Conservation (phyloP, 257 asterid genomes). For the Ilex asprella region DNA sequence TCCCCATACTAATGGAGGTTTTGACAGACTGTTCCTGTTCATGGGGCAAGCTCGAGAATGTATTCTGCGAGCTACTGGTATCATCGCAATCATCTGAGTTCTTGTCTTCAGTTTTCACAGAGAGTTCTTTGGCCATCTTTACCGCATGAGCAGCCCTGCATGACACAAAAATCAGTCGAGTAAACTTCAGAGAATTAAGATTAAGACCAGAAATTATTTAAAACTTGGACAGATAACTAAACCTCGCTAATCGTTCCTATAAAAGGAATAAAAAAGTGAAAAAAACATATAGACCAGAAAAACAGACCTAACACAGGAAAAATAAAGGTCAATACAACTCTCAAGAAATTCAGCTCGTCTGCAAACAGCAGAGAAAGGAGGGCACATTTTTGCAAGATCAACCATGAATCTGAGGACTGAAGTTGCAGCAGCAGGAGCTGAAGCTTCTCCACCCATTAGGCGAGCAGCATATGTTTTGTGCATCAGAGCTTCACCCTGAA, state of each 20-base stretch:
- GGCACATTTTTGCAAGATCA: conserved; percentile 98
- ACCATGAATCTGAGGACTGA: conserved; percentile 98
- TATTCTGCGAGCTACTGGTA: conserved; percentile 73
- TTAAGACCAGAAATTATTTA: not conserved
- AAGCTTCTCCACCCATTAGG: conserved; percentile 97
- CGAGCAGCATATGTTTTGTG: conserved; percentile 99
- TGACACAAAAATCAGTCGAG: conserved; percentile 10
- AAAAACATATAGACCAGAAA: conserved; percentile 9
- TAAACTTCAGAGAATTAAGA: not conserved
- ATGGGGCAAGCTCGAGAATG: conserved; percentile 89
- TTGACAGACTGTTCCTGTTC: conserved; percentile 73
- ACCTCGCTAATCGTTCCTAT: not conserved
- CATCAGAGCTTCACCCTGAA: conserved; percentile 99
- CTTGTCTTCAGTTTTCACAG: conserved; percentile 60
- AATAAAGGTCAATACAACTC: conserved; percentile 86
- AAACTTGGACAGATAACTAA: not conserved
- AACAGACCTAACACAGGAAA: conserved; percentile 89
- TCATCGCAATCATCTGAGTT: conserved; percentile 69
- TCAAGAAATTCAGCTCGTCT: conserved; percentile 91
- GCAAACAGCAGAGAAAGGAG: conserved; percentile 82
- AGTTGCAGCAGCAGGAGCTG: conserved; percentile 99
- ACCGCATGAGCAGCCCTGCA: conserved; percentile 94
- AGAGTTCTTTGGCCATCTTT: conserved; percentile 82
- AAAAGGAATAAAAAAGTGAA: not conserved
- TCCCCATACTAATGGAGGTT: conserved; percentile 76